Percentiles rank a stretch among this genome's conserved stretches.
Conservation (phyloP, 495 filamentous ascomycete genomes). For the Annulohypoxylon maeteangense region DNA sequence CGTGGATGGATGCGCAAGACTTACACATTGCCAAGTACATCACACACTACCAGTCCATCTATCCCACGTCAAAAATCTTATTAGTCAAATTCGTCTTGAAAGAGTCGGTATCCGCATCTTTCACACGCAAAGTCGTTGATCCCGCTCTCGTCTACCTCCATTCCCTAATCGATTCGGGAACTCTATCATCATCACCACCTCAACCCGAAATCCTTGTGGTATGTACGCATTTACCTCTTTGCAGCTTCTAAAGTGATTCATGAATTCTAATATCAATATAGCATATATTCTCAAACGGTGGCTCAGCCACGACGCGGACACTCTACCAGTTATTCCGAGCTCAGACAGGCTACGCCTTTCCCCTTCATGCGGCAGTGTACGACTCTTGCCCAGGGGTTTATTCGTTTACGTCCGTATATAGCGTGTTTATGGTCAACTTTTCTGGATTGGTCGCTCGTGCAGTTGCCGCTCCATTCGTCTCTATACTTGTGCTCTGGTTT, state of each 20-base stretch:
- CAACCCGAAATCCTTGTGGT: conserved; percentile 50
- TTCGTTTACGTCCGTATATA: conserved; percentile 40
- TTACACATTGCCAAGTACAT: conserved; percentile 60
- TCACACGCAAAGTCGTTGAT: conserved; percentile 21
- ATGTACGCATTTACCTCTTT: neutral
- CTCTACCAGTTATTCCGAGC: conserved; percentile 41
- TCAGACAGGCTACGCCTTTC: conserved; percentile 40
- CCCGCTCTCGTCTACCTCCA: conserved; percentile 42
- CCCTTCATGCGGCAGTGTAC: conserved; percentile 49
- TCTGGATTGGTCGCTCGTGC: conserved; percentile 18
- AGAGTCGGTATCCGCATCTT: conserved; percentile 38
- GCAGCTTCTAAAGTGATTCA: neutral
- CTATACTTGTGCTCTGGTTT: conserved; percentile 37
- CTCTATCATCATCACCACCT: conserved; percentile 34
- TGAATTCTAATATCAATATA: conserved; percentile 1
- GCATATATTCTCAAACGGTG: conserved; percentile 61
- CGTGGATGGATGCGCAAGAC: conserved; percentile 60
- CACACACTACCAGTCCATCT: conserved; percentile 52
- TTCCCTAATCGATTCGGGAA: conserved; percentile 34
- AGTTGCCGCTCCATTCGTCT: conserved; percentile 46
- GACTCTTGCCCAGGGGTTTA: conserved; percentile 56
- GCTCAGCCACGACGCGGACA: conserved; percentile 42
- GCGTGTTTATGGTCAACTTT: conserved; percentile 46
- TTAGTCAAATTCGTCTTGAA: conserved; percentile 51
- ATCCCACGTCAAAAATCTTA: conserved; percentile 53